phyloP scores from a whole-genome alignment of 805 yeast species.

The Lipomyces japonicus region DNA sequence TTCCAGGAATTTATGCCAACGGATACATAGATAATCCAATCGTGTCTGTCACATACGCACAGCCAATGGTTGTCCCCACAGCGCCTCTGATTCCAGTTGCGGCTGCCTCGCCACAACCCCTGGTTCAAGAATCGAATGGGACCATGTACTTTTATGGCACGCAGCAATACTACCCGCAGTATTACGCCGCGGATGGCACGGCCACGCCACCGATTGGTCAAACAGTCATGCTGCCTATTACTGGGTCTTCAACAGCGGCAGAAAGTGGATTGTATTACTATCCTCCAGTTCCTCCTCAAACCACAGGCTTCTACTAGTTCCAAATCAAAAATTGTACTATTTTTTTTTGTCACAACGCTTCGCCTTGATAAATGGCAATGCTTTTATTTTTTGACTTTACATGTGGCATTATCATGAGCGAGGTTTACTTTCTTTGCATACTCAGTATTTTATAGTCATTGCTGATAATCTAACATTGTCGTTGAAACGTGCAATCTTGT shows the following conservation, averaged over 20 bases:
- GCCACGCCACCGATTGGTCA: neutral
- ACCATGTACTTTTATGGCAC: constrained; percentile 23
- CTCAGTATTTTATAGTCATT: no score
- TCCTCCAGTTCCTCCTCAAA: no score
- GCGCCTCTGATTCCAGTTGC: constrained; percentile 11
- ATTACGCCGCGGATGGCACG: constrained; percentile 5
- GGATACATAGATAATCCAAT: constrained; percentile 1
- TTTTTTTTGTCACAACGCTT: no score
- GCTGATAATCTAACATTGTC: no score
- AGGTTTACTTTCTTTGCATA: no score
- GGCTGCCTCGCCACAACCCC: constrained; percentile 18
- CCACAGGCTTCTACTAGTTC: no score
- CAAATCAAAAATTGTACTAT: no score
- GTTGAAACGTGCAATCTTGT: no score
- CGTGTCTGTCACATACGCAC: neutral
- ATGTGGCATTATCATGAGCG: no score
- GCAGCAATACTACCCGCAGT: constrained; percentile 12
- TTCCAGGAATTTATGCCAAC: constrained; percentile 9
- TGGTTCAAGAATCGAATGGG: constrained; percentile 24
- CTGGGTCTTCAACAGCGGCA: constrained; percentile 1
- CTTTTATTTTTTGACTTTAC: no score
- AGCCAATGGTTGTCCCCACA: constrained; percentile 8
- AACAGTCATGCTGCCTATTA: constrained; percentile 3
- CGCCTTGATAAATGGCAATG: no score
- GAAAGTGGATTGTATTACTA: constrained; percentile 9